Percentiles rank a stretch among this genome's conserved stretches.
Conservation (phyloP, 2,329 filamentous ascomycete genomes). For the Diaporthe sp. region DNA sequence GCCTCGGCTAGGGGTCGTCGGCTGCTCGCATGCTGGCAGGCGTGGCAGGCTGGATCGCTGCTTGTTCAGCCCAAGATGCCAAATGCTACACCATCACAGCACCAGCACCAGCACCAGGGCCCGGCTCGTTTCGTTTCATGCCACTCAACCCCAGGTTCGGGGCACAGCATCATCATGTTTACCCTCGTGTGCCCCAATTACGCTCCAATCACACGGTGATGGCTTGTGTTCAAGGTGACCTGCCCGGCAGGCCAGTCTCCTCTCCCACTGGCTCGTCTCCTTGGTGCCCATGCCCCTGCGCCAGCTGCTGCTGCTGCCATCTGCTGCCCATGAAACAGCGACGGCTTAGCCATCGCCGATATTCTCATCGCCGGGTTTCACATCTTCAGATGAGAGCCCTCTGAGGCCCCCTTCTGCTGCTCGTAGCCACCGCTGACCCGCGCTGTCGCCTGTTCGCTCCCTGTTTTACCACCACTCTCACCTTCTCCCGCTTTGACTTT, state of each 20-base stretch:
- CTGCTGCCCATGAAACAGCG: conserved; percentile 25
- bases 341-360: conserved; percentile 25
- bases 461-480: conserved; percentile 2
- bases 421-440: background rate
- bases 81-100: conserved; percentile 22
- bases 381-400: conserved; percentile 33
- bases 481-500: conserved; percentile 12
- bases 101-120: conserved; percentile 10
- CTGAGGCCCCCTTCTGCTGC: conserved; percentile 3
- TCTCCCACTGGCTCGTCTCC: background rate
- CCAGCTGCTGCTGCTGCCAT: background rate
- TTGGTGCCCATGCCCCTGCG: background rate
- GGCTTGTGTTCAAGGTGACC: background rate
- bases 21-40: background rate
- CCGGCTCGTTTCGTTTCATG: conserved; percentile 22
- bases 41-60: background rate
- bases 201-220: background rate
- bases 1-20: conserved; percentile 9
- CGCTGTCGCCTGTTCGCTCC: conserved; percentile 11
- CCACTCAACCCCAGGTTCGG: background rate
- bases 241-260: background rate
- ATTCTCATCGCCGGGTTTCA: conserved; percentile 29
- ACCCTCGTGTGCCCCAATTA: background rate
- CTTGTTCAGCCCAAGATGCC: background rate
- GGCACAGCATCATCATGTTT: background rate